phyloP scores from a whole-genome alignment of 2,329 filamentous ascomycete genomes.

The Xylaria arbuscula region DNA sequence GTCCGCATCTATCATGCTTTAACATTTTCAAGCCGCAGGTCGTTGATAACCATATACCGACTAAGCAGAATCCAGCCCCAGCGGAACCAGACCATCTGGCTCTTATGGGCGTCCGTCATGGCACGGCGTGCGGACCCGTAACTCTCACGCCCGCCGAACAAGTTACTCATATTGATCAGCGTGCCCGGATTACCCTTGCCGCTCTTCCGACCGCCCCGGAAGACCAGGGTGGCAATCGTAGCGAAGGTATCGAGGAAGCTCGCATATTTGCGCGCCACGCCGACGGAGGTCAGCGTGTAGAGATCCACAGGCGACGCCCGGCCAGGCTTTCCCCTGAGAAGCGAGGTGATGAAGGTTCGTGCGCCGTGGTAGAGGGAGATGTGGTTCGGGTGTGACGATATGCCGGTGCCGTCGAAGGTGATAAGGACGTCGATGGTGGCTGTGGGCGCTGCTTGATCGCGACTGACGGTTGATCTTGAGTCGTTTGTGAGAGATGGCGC shows the following conservation, averaged over 20 bases:
- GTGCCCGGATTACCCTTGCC: conserved; percentile 64
- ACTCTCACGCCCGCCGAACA: conserved; percentile 67
- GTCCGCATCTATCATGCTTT: conserved; percentile 38
- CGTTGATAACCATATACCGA: conserved; percentile 96
- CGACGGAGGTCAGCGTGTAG: conserved; percentile 83
- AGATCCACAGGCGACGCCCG: conserved; percentile 81
- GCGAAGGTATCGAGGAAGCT: conserved; percentile 79
- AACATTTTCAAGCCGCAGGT: conserved; percentile 70
- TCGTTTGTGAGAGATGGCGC: conserved; percentile 68
- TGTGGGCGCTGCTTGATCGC: conserved; percentile 52
- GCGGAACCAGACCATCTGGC: conserved; percentile 98
- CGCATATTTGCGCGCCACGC: conserved; percentile 82
- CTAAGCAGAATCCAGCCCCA: conserved; percentile 94
- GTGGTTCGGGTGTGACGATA: conserved; percentile 94
- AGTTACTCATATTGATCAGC: conserved; percentile 77
- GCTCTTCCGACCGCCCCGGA: conserved; percentile 50
- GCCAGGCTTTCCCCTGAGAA: conserved; percentile 72
- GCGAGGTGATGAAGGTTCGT: conserved; percentile 72
- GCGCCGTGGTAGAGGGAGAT: conserved; percentile 88
- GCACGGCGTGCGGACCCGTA: conserved; percentile 75
- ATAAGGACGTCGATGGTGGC: conserved; percentile 81
- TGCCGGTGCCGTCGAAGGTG: conserved; percentile 86
- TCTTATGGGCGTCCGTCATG: conserved; percentile 90
- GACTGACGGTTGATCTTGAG: conserved; percentile 44
- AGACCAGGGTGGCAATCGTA: conserved; percentile 70